A percentile compares a stretch with the other conserved stretches of the same genome.
Conservation (phyloP, 441 rosid genomes). For the Erysimum cheiri region DNA sequence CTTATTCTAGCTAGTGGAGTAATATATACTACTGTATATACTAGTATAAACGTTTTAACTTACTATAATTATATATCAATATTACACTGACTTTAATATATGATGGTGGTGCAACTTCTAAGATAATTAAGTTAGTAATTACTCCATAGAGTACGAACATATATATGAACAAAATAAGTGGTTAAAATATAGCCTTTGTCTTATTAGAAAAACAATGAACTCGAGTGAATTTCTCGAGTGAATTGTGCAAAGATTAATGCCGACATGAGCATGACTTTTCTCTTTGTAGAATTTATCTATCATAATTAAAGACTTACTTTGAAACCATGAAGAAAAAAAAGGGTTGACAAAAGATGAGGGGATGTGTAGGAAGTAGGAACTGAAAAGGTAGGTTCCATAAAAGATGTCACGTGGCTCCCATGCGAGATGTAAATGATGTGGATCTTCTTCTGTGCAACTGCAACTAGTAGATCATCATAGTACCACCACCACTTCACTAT, state of each 20-base stretch:
- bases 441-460: slow-evolving; percentile 36
- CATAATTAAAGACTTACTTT: not conserved
- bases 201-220: not conserved
- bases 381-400: slow-evolving; percentile 36
- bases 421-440: slow-evolving; percentile 42
- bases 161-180: not conserved
- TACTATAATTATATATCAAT: not conserved
- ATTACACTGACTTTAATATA: not conserved
- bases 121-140: not conserved
- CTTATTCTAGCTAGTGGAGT: not conserved
- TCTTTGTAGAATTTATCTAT: not conserved
- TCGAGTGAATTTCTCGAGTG: too few relatives aligned
- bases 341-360: slow-evolving; percentile 37
- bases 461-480: slow-evolving; percentile 42
- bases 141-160: not conserved
- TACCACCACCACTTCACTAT: slow-evolving; percentile 39
- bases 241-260: slow-evolving; percentile 24
- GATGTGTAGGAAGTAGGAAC: not conserved
- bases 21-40: too few relatives aligned
- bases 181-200: not conserved
- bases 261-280: slow-evolving; percentile 32
- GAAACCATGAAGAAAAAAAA: slow-evolving; percentile 4
- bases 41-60: not conserved
- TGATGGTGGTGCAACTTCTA: not conserved
- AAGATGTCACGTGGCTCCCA: slow-evolving; percentile 55